phyloP scores from a whole-genome alignment of 331 rosid genomes.

The Pyrus hybrid region DNA sequence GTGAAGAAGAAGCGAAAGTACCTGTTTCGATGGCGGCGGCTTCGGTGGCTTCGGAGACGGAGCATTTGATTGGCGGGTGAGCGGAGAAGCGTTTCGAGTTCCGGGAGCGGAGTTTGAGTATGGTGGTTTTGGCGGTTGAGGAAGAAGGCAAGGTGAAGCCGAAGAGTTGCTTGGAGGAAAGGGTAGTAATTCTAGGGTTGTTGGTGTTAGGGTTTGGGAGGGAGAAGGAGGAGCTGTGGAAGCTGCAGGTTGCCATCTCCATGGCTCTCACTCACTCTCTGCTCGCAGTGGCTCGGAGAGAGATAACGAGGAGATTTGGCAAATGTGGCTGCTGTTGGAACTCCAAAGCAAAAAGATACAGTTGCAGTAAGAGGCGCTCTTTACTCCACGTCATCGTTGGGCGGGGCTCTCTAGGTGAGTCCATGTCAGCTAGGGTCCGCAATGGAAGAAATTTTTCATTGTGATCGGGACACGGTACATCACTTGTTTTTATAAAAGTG shows the following conservation, averaged over 20 bases:
- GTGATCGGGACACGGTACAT: no score
- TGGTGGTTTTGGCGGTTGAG: slow-evolving; percentile 24
- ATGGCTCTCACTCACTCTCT: slow-evolving; percentile 23
- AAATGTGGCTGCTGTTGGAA: slow-evolving; percentile 27
- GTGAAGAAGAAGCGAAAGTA: slow-evolving; percentile 9
- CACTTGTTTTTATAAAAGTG: no score
- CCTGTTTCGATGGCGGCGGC: slow-evolving; percentile 41
- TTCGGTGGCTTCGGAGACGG: slow-evolving; percentile 68
- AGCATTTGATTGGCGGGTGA: slow-evolving; percentile 47
- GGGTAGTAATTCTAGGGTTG: slow-evolving; percentile 13
- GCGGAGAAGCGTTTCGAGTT: not conserved
- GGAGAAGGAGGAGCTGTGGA: slow-evolving; percentile 26
- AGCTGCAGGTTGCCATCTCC: slow-evolving; percentile 52
- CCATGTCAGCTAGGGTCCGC: not conserved
- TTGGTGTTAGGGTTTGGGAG: not conserved
- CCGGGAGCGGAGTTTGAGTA: slow-evolving; percentile 23
- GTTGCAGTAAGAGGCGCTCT: not conserved
- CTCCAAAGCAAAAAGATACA: not conserved
- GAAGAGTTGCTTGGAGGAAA: slow-evolving; percentile 34
- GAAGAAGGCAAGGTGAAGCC: slow-evolving; percentile 22
- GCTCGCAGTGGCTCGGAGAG: slow-evolving; percentile 10
- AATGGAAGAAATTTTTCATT: no score
- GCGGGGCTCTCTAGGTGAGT: not conserved
- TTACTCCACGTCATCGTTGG: slow-evolving; percentile 19
- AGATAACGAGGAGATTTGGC: slow-evolving; percentile 27